Evolutionary conservation across 495 filamentous ascomycete genomes (phyloP).

Genomic region (Mytilinidion resinicola): DNA sequence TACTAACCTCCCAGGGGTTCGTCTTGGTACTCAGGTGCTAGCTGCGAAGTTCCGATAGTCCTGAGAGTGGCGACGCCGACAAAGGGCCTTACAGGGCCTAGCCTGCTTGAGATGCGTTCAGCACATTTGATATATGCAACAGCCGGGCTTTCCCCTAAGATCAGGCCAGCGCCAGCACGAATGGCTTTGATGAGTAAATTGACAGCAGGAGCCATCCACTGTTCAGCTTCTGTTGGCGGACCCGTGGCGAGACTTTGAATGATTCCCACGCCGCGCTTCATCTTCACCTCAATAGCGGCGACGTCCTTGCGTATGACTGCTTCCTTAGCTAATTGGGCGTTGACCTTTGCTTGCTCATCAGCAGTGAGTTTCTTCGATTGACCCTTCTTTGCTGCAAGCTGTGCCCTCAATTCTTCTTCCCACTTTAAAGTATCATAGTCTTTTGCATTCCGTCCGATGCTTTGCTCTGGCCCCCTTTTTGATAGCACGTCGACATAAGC

Average conservation of each 20-base stretch:
- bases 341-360: constrained; percentile 84
- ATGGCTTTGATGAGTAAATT: constrained; percentile 63
- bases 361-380: constrained; percentile 81
- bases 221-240: constrained; percentile 72
- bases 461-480: constrained; percentile 59
- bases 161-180: constrained; percentile 68
- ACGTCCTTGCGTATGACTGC: constrained; percentile 66
- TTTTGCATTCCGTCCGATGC: constrained; percentile 73
- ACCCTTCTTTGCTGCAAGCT: constrained; percentile 87
- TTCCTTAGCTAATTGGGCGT: constrained; percentile 85
- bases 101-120: constrained; percentile 63
- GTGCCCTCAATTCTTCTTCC: constrained; percentile 86
- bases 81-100: constrained; percentile 70
- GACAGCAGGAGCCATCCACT: constrained; percentile 80
- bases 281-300: constrained; percentile 55
- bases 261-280: constrained; percentile 76
- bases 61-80: constrained; percentile 83
- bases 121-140: constrained; percentile 71
- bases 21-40: constrained; percentile 62
- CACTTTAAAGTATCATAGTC: constrained; percentile 95
- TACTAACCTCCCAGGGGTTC: constrained; percentile 60
- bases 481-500: constrained; percentile 85
- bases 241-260: constrained; percentile 74
- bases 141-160: constrained; percentile 74
- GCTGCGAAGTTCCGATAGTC: constrained; percentile 61